Evolutionary conservation across 345 rosid species (phyloP).

Genomic region (Microthlaspi erraticum): DNA sequence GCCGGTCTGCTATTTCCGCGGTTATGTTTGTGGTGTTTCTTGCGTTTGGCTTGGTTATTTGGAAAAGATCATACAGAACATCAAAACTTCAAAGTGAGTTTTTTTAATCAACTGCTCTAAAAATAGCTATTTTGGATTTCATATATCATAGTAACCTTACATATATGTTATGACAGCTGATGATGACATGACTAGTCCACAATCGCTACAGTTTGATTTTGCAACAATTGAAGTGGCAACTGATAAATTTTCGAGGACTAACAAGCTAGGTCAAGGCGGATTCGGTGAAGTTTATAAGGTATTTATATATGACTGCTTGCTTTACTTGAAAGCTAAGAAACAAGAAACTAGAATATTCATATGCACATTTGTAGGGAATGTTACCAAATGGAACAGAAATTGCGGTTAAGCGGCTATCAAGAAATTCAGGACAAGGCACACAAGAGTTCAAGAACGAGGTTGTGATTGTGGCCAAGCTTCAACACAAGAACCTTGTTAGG

Average conservation of each 20-base stretch:
- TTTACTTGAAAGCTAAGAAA: background rate
- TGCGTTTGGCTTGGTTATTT: constrained; percentile 13
- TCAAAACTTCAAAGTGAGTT: constrained; percentile 17
- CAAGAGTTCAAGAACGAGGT: constrained; percentile 32
- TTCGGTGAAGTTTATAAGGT: constrained; percentile 41
- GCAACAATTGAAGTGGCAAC: constrained; percentile 20
- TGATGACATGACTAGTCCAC: constrained; percentile 21
- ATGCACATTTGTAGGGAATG: constrained; percentile 18
- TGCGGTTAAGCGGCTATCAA: constrained; percentile 33
- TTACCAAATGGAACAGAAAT: constrained; percentile 23
- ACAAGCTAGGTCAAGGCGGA: constrained; percentile 33
- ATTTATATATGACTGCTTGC: background rate
- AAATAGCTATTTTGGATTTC: no score
- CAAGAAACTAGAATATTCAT: background rate
- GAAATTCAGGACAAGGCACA: constrained; percentile 29
- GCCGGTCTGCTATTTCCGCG: constrained; percentile 25
- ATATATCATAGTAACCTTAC: background rate
- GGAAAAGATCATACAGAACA: constrained; percentile 15
- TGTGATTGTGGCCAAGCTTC: constrained; percentile 33
- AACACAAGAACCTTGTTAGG: constrained; percentile 35
- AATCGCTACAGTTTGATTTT: constrained; percentile 23
- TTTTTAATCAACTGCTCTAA: no score
- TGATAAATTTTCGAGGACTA: background rate
- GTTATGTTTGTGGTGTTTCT: background rate
- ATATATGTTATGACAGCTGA: constrained; percentile 16